Base-by-base conservation (phyloP, 2,329 filamentous ascomycete species). In the Diatrype stigma region DNA sequence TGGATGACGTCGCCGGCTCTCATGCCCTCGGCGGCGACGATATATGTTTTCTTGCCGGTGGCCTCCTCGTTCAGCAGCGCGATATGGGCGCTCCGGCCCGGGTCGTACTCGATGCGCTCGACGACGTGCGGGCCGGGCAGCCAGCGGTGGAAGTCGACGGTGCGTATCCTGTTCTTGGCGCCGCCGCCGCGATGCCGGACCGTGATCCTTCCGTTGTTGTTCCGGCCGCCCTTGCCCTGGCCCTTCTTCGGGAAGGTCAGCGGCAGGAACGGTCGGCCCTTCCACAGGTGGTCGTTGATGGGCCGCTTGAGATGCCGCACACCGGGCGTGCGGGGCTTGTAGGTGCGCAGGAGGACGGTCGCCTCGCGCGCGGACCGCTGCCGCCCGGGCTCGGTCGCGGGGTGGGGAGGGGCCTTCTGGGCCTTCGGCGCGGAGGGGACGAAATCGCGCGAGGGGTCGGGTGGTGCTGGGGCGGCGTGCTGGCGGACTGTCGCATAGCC, bases 261-360 rank as follows among this genome's bases (percentile, higher is more conserved):
- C 47, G 86, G 83, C 32, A 89, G 77, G 59, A 87, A 85, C 1
- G 94, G 90, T 51, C 91, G 80, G 52, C 94, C 94, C 73, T 96
- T 96, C 90, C 90, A 97, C 44, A 99, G 76, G 70, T 99, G 94
- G 64, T 96, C 91, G 72, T 97, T 97, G 72, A 96, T 86, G 14
- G 94, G 91, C 42, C 94, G 84, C 69, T 87, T 88, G 58, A 99
- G 77, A 81, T 99, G 94, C 64, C 94, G 86, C 52, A 96, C 72
- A 80, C 94, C 94, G 12, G 93, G 93, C 1, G 94, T 96, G 62
- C 90, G 85, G 34, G 94, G 94, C 70, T 89, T 97, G 72, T 96
- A 99, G 49, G 89, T 94, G 62, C 90, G 85, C 69, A 97, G 68
- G 42, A 78, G 72, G 16, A 74, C 70, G 16, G 73, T 67, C 38